Evolutionary conservation across 805 yeast genomes (phyloP), one percentile per base, ranked within the genome.

Genomic region (Candida michaelii): DNA sequence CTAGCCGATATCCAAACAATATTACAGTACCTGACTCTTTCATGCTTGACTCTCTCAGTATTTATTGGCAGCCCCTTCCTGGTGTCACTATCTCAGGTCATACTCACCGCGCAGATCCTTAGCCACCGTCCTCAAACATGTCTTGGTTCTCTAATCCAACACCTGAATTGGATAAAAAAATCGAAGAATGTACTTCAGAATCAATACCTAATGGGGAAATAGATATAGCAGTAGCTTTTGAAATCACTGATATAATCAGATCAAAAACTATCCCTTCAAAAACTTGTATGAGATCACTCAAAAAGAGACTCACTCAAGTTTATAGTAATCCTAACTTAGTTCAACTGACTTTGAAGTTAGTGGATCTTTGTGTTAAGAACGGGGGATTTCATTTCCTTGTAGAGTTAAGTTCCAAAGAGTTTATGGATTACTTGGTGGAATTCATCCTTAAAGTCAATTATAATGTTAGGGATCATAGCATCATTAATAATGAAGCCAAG

Each of bases 141-240:
- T 66, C 82, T 24, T 78, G 83, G 83, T 77, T 77, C 52, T 61
- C 73, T 39, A 62, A 63, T 14, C 56, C 59, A 10, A 55, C 62
- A 3, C 59, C 63, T 3, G 71, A 66, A 27, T 56, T 86, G 30
- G 93, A 85, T 51, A 73, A 69, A 36, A 78, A 83, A 51, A 80
- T 90, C 29, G 78, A 75, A 42, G 79, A 76, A 48, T 95, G 96
- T 13, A 88, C 97, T 1, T 83, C 90, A 29, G 96, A 89, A 60
- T 70, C 86, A n/a, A 84, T 90, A 35, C 97, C 97, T 4, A 80
- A 84, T 56, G 97, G 97, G 2, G 97, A 90, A 55, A 73, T 85
- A 35, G 96, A 90, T 55, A 66, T 85, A 45, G 73, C 74, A 2
- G 52, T 57, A 17, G 89, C 91, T 11, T 70, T 93, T 45, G 98